Base-by-base conservation (phyloP, 257 asterid genomes). In the Rubia yunnanensis region DNA sequence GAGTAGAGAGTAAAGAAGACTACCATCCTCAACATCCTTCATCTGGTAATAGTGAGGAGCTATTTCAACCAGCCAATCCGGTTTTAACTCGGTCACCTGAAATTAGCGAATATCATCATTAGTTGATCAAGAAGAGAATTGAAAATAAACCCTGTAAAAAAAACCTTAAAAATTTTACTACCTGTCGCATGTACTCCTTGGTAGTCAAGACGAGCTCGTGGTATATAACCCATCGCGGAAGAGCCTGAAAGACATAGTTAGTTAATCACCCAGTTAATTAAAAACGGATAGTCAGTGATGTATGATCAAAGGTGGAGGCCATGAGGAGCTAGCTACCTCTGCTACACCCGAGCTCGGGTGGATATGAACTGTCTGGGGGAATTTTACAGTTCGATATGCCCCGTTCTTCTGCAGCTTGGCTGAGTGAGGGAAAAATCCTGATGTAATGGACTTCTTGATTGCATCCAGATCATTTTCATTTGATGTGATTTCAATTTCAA, bases 291-390 rank as follows among this genome's bases (percentile, higher is more conserved):
- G 22, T 44, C 52, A 44, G 17, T 44, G 52, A 44, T 15, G 17
- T 44, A 44, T 44, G 52, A 44, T 15, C 4, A 44, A 44, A 44
- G 14, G 48, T 11, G 13, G 48, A 39, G 13, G 48, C 48, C 48
- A 39, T 39, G 48, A 39, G 13, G 48, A 39, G 52, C 5, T 44
- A 64, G 58, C 63, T 63, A 73, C 94, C 95, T 86, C 89, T 44
- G 96, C 81, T 76, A 88, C 84, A 72, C 95, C 95, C 46, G 98
- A 92, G 80, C 96, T 87, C 4, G 96, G 98, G 72, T 92, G 96
- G 60, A 88, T 80, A 72, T 92, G 85, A 70, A 86, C 96, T 10
- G 92, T 92, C 74, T 89, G 96, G 2, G 95, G 91, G 74, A 82
- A 88, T 77, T 87, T 92, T 64, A 92, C 85, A 36, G 96, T 92